Evolutionary conservation across 805 yeast species (phyloP).

Genomic region (Ogataea methylovora): DNA sequence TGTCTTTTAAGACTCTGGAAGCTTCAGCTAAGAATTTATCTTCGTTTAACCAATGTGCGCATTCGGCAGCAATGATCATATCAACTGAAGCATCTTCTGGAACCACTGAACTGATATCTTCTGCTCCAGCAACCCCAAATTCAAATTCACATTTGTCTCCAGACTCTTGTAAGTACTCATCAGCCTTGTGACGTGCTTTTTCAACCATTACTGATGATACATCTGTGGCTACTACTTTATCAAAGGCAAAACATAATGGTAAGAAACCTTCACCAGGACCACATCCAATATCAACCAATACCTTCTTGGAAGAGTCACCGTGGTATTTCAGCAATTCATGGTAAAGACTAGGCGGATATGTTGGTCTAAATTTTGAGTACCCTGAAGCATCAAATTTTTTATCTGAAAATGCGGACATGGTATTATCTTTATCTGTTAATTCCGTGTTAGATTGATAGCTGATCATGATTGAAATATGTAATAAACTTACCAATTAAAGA

Average conservation of each 20-base stretch:
- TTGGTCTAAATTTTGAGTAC: slow-evolving; percentile 58
- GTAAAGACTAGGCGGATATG: slow-evolving; percentile 41
- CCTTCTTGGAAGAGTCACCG: slow-evolving; percentile 16
- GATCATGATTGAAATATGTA: too few species aligned
- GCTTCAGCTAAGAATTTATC: slow-evolving; percentile 32
- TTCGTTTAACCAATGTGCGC: slow-evolving; percentile 73
- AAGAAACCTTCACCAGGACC: slow-evolving; percentile 47
- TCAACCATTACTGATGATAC: slow-evolving; percentile 39
- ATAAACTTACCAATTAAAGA: too few species aligned
- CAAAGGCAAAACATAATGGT: slow-evolving; percentile 33
- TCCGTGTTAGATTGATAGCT: too few species aligned
- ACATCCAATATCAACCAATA: slow-evolving; percentile 51
- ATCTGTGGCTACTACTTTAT: slow-evolving; percentile 35
- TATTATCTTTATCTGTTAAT: too few species aligned
- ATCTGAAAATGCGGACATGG: slow-evolving; percentile 65
- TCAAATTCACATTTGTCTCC: background rate
- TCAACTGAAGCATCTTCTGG: slow-evolving; percentile 35
- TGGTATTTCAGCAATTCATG: slow-evolving; percentile 20
- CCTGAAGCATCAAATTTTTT: slow-evolving; percentile 39
- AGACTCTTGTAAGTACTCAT: background rate
- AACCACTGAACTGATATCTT: slow-evolving; percentile 3
- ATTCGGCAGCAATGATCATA: slow-evolving; percentile 67
- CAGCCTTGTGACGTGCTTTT: slow-evolving; percentile 12
- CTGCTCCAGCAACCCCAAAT: background rate
- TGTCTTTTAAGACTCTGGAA: slow-evolving; percentile 2